Evolutionary conservation across 345 rosid genomes (phyloP).

Genomic region (Eucalyptus sp.): DNA sequence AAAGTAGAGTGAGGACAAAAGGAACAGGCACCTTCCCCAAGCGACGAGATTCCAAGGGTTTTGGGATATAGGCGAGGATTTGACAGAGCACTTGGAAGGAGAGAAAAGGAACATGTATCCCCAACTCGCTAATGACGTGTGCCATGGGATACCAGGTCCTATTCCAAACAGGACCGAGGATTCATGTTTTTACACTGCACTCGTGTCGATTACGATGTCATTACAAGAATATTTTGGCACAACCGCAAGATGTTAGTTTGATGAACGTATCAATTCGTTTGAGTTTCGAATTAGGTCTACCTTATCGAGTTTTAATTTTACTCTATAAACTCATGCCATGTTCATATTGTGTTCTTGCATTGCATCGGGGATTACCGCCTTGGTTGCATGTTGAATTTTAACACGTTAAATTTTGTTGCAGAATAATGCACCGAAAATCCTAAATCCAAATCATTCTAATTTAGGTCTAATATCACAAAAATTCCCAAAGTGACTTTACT

Average conservation of each 20-base stretch:
- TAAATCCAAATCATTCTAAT: too few species aligned
- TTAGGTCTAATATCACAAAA: too few species aligned
- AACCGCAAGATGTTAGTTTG: not conserved
- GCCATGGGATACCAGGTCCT: not conserved
- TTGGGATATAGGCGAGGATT: not conserved
- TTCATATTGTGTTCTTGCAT: not conserved
- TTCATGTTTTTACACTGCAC: not conserved
- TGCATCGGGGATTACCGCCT: rapidly evolving
- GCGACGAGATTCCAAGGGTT: not conserved
- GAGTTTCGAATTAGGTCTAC: not conserved
- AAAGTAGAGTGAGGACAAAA: not conserved
- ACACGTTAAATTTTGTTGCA: too few species aligned
- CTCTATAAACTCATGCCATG: not conserved
- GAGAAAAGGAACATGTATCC: too few species aligned
- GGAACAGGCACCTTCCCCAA: not conserved
- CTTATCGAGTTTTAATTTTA: not conserved
- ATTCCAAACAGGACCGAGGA: not conserved
- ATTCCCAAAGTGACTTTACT: too few species aligned
- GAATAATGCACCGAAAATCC: rapidly evolving
- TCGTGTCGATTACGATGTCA: not conserved
- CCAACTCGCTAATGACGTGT: too few species aligned
- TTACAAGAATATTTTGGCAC: not conserved
- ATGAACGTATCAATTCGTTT: not conserved
- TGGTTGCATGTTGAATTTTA: rapidly evolving
- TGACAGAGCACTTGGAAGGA: not conserved